phyloP scores from a whole-genome alignment of 2,329 filamentous ascomycete genomes.

The Cladosporium austrohemisphaericum region DNA sequence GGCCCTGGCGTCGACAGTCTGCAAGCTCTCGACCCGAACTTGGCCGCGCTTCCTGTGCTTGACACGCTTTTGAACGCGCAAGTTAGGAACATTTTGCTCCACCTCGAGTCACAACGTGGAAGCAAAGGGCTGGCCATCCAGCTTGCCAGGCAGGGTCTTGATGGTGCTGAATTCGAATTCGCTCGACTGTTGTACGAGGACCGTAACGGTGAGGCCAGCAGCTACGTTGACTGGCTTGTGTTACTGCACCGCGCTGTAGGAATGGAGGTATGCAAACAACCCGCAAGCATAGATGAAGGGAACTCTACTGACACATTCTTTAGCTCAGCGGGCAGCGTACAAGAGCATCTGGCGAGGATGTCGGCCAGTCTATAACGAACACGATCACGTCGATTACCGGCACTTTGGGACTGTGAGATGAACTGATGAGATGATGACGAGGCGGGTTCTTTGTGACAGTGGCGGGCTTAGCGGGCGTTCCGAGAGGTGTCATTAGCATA shows the following conservation, averaged over 20 bases:
- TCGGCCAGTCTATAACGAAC: conserved; percentile 24
- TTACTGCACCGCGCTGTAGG: conserved; percentile 91
- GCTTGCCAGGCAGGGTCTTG: conserved; percentile 84
- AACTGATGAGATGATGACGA: neutral
- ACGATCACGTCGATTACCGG: conserved; percentile 31
- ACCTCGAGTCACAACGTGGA: conserved; percentile 73
- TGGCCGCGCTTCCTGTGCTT: conserved; percentile 73
- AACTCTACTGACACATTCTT: conserved; percentile 18
- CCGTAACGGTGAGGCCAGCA: conserved; percentile 94
- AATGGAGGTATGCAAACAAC: conserved; percentile 58
- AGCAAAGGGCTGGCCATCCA: conserved; percentile 87
- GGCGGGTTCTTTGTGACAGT: neutral
- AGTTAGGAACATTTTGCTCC: conserved; percentile 88
- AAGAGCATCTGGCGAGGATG: conserved; percentile 24
- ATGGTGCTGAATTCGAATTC: conserved; percentile 96
- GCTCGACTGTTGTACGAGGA: conserved; percentile 88
- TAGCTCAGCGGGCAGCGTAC: conserved; percentile 32
- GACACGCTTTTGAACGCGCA: conserved; percentile 93
- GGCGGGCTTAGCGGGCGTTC: conserved; percentile 5
- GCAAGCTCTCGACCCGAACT: conserved; percentile 75
- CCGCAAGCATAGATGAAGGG: neutral
- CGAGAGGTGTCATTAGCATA: neutral
- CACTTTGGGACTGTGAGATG: conserved; percentile 12
- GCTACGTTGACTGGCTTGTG: conserved; percentile 97
- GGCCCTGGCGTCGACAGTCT: conserved; percentile 69